Evolutionary conservation across 2,329 filamentous ascomycete species (phyloP).

Genomic region (Massarina eburnea): DNA sequence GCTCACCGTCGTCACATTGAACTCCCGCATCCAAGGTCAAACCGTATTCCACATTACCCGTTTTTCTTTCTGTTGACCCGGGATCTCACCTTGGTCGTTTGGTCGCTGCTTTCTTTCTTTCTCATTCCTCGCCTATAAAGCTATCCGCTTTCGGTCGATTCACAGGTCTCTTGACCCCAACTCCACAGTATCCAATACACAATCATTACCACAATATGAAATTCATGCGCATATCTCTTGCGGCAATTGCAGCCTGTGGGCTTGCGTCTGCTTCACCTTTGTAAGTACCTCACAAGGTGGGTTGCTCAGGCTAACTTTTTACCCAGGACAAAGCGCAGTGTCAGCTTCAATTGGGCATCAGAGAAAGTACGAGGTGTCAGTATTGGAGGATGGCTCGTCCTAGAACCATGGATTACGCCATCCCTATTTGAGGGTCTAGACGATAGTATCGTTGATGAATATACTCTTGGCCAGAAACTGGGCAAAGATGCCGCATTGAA

Average conservation of each 20-base stretch:
- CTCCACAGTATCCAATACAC: constrained; percentile 29
- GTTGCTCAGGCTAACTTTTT: neutral
- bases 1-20: neutral
- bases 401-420: constrained; percentile 61
- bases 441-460: constrained; percentile 52
- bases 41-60: neutral
- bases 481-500: constrained; percentile 49
- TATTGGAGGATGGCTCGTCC: constrained; percentile 54
- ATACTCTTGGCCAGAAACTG: constrained; percentile 53
- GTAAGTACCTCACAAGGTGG: no score
- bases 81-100: neutral
- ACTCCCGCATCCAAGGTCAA: neutral
- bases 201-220: constrained; percentile 3
- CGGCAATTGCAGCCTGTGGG: neutral
- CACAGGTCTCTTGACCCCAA: neutral
- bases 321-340: constrained; percentile 34
- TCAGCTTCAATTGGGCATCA: constrained; percentile 52
- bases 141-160: neutral
- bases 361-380: constrained; percentile 56
- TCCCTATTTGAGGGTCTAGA: constrained; percentile 52
- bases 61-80: neutral
- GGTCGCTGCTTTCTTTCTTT: neutral
- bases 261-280: neutral
- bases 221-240: neutral
- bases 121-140: neutral